Base-by-base conservation (phyloP, 306 rosid species). In the Gastrolobium villosum region DNA sequence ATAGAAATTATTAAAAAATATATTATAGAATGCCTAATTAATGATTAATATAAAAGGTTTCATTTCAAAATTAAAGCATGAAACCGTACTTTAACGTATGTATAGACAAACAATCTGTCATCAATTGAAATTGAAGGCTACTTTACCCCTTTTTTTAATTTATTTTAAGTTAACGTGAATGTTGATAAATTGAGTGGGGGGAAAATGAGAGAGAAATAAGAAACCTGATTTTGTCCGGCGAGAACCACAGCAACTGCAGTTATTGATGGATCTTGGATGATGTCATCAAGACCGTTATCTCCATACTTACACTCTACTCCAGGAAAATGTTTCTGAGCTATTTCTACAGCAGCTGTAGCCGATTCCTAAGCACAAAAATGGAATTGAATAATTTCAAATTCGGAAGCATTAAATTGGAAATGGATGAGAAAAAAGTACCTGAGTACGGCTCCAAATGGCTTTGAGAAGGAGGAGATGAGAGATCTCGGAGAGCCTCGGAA, bases 151-250 rank as follows among this genome's bases (percentile, higher is more conserved):
- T 20, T 20, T 20, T 20, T 20, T 20, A 20, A 20, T 20, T 60
- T n/a, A 61, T 13, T 35, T 8, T 0, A 20, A 64, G n/a, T 15
- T 10, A 62, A 79, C 13, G 14, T 56, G 49, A 67, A 4, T 46
- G 20, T 40, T 5, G 6, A 40, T 28, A 20, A 53, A 35, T 35
- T 43, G 55, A 46, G 37, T n/a, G 39, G 35, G 56, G 5, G 20
- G 15, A 7, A 34, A 3, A 0, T 20, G 14, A 15, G 31, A 20
- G 65, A 50, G 10, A 26, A 28, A 34, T 4, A 3, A 11, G 56
- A 71, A 34, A 92, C 98, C 97, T 94, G 98, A 79, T 83, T 81
- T 85, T 94, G 98, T 41, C 92, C 97, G 79, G 98, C 96, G 82
- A 94, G 86, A 69, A 90, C 97, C 31, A 94, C 96, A n/a, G 94